Evolutionary conservation across 805 yeast genomes (phyloP).

Genomic region (Kuraishia borneana): DNA sequence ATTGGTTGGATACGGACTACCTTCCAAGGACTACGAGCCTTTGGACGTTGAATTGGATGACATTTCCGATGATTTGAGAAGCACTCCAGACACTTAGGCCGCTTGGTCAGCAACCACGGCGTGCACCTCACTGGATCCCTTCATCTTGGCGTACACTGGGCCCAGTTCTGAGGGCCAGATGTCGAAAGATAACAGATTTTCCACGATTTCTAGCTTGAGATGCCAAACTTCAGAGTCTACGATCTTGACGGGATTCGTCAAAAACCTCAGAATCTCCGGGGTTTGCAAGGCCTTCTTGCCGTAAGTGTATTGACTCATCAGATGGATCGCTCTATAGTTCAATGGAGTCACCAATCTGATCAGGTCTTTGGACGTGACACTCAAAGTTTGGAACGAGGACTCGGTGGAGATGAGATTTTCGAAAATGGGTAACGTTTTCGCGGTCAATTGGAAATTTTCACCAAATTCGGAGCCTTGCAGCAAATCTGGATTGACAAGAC

Average conservation of each 20-base stretch:
- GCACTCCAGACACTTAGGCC: not conserved
- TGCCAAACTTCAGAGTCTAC: conserved; percentile 12
- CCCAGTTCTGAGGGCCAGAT: not conserved
- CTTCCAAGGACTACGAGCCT: conserved; percentile 2
- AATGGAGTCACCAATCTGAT: conserved; percentile 13
- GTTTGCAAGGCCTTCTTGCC: conserved; percentile 12
- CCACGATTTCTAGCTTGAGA: conserved; percentile 8
- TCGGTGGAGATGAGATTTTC: conserved; percentile 12
- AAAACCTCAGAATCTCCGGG: conserved; percentile 14
- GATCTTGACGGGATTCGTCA: conserved; percentile 10
- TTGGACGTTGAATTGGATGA: conserved; percentile 16
- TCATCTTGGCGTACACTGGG: not conserved
- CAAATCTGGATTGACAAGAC: not conserved
- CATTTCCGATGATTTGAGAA: conserved; percentile 9
- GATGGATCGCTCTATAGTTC: not conserved
- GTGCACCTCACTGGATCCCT: not conserved
- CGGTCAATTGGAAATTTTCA: conserved; percentile 7
- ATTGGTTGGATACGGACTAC: conserved; percentile 19
- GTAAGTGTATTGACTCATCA: conserved; percentile 7
- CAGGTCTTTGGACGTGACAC: conserved; percentile 9
- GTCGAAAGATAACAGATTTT: conserved; percentile 5
- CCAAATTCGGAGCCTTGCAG: not conserved
- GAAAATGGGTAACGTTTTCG: conserved; percentile 12
- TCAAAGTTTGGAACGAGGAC: conserved; percentile 9
- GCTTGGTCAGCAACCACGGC: not conserved